Base-by-base conservation (phyloP, 768 basidiomycete genomes). In the Tricholoma sp. region DNA sequence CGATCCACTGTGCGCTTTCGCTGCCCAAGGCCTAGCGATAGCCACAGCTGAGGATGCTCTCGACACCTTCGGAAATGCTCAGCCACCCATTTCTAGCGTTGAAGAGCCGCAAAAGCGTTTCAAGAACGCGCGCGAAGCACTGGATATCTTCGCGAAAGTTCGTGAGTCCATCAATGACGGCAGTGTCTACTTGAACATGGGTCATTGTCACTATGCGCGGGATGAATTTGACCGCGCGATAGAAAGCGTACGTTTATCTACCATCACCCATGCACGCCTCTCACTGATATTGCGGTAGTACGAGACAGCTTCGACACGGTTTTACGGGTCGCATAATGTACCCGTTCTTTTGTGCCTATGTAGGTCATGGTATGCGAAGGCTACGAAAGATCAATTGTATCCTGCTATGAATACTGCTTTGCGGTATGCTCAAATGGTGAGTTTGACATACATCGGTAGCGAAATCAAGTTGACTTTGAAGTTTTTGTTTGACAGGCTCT, bases 201-300 rank as follows among this genome's bases (percentile, higher is more conserved):
- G 95, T 0, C 97, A 98, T 65, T 97, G 94, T 64, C 90, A 94
- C 68, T 96, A 92, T 66, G 82, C 85, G 17, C 80, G 92, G 51
- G 96, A 97, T 57, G 96, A 99, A 68, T 97, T 88, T 67, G 96
- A 98, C 60, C 81, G 91, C 50, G 96, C 97, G 1, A 95, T 98
- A 59, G 95, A 99, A 71, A 91, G 91, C 65, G 96, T 97, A 67
- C 68, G 85, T 77, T 2, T 31, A 51, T 49, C n/a, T 5, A 15
- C 18, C 4, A 36, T 39, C 39, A 36, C 54, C 28, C 41, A n/a
- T 15, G 10, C 24, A 52, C 37, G 13, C 50, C 52, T 24, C 39
- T 59, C 32, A 49, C 13, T 50, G 49, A 28, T 55, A 47, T 37
- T 3, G 29, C 54, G 18, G 10, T 58, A 98, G 96, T 98, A 98